Evolutionary conservation across 176 grass and related monocot species (phyloP), one percentile per base, ranked within the genome.

Genomic region (Dactylis glomerata): DNA sequence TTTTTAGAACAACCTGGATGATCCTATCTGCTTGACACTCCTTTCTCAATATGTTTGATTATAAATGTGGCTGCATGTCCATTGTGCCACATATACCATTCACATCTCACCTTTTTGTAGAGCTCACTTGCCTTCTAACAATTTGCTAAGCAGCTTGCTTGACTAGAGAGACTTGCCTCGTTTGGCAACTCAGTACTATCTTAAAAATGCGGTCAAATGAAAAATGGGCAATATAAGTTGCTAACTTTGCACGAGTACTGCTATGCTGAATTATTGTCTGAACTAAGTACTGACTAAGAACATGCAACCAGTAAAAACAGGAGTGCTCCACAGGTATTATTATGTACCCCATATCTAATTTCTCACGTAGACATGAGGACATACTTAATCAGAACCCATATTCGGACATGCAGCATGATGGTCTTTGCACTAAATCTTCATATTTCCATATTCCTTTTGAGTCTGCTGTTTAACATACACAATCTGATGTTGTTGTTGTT

Each of bases 21-120:
- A 82, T 92, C 88, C 88, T 95, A 87, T 92, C 88, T 92, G 11
- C 81, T 87, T 87, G 51, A 74, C 13, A 49, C 58, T 23, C 55
- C 44, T 75, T 82, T 54, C 80, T 88, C 87, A 44, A 41, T 86
- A 62, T 45, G 55, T 84, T 81, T 85, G 84, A 70, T 86, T 85
- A 77, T 68, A 51, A 46, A 77, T 93, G 78, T 76, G 65, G 71
- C 49, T 76, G 32, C 68, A 74, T 56, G 67, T 70, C 75, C 27
- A 46, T 38, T 89, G 37, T 19, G 76, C 80, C 87, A 87, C 52
- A 83, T 83, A 77, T 75, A 47, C 47, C 9, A 27, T 82, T 82
- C 61, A 34, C 71, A 50, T 81, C 28, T 75, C 63, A 68, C 77
- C 73, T 82, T 68, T 85, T 50, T 37, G 55, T 83, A 26, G 36